Conservation (phyloP, 1,139 yeast genomes). For the Saccharomyces pastorianus region DNA sequence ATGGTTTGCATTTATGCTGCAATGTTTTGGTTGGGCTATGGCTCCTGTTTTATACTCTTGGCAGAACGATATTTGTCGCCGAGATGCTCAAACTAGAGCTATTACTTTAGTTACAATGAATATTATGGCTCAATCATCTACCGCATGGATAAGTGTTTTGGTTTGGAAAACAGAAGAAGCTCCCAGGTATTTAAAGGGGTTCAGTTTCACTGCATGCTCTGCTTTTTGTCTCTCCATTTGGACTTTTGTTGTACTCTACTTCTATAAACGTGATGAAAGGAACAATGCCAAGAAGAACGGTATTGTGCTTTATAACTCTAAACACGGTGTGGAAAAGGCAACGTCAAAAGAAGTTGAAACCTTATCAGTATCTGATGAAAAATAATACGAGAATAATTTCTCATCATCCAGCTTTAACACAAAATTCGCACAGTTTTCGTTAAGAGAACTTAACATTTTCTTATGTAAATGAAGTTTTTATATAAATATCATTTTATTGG, state of each 20-base stretch:
- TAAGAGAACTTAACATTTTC: not conserved
- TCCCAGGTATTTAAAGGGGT: slow-evolving; percentile 47
- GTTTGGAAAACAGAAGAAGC: slow-evolving; percentile 52
- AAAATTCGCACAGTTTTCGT: not conserved
- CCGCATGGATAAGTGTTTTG: slow-evolving; percentile 34
- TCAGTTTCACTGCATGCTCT: slow-evolving; percentile 43
- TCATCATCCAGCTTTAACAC: not conserved
- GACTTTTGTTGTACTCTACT: slow-evolving; percentile 49
- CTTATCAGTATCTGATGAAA: not conserved
- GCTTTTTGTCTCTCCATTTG: slow-evolving; percentile 44
- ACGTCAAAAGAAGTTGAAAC: not conserved
- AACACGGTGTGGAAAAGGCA: not conserved
- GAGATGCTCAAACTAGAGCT: slow-evolving; percentile 34
- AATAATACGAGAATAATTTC: not conserved
- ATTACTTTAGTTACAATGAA: slow-evolving; percentile 33
- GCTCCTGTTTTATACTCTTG: slow-evolving; percentile 34
- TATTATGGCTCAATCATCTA: slow-evolving; percentile 32
- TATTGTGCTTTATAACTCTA: slow-evolving; percentile 31
- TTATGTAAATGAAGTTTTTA: not conserved
- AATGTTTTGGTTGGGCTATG: slow-evolving; percentile 32
- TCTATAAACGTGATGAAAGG: slow-evolving; percentile 54
- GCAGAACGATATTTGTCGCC: slow-evolving; percentile 33
- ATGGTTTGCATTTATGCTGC: slow-evolving; percentile 36
- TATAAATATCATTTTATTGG: too few species aligned
- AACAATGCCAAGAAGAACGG: slow-evolving; percentile 47